phyloP scores from a whole-genome alignment of 2,329 filamentous ascomycete species.

The Capronia americana region DNA sequence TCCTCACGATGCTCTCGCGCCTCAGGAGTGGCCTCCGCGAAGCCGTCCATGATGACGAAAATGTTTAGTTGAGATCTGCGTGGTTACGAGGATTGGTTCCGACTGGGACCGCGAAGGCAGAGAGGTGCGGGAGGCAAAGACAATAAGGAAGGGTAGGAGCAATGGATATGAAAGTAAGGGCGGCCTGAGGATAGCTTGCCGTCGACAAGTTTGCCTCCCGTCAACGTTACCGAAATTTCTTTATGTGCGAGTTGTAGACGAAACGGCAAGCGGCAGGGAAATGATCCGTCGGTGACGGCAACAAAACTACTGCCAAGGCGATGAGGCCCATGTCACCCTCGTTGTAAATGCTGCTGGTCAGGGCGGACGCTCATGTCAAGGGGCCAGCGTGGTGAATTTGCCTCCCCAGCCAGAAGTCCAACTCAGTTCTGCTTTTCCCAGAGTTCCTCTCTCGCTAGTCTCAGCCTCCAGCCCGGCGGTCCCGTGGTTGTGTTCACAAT shows the following conservation, averaged over 20 bases:
- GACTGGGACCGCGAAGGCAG: background rate
- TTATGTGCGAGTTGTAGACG: background rate
- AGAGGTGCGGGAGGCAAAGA: background rate
- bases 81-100: background rate
- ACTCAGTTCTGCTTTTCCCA: background rate
- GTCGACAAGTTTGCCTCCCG: conserved; percentile 2
- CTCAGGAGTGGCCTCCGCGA: conserved; percentile 11
- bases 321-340: background rate
- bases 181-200: background rate
- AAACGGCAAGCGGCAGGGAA: conserved; percentile 5
- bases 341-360: background rate
- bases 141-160: background rate
- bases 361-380: background rate
- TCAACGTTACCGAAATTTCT: conserved; percentile 3
- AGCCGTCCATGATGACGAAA: conserved; percentile 28
- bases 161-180: background rate
- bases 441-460: background rate
- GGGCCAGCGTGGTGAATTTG: background rate
- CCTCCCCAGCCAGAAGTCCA: background rate
- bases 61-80: conserved; percentile 5
- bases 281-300: background rate
- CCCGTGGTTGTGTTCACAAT: background rate
- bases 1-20: conserved; percentile 27
- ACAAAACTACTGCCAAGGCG: background rate
- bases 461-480: background rate